Evolutionary conservation across 2,329 filamentous ascomycete species (phyloP), one percentile per base, ranked within the genome.

Genomic region (Neopestalotiopsis rosae): DNA sequence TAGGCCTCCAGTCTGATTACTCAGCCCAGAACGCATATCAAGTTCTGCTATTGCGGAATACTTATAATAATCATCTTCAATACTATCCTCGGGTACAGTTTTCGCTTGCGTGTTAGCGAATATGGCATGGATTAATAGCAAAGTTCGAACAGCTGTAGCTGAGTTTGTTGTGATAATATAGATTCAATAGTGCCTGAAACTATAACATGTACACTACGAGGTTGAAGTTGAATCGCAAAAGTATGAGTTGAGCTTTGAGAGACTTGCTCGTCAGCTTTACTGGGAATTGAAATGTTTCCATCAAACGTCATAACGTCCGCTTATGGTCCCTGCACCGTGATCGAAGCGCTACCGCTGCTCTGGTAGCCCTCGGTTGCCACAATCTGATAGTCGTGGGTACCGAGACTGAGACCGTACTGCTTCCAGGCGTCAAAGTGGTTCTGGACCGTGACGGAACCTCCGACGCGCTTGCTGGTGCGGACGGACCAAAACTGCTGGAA

Each of bases 401-500:
- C 77, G 59, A 81, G 77, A 42, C 74, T 74, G 61, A 80, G 70
- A 61, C 78, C 78, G 59, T 73, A 69, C 24, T 62, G 65, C 45
- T 70, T 69, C 78, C 78, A 81, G 61, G 77, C 77, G 68, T 79
- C 72, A 71, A 80, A 80, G 75, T 80, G 79, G 70, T 78, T 78
- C 67, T 75, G 70, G 45, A 78, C 72, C 67, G 75, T 79, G 70
- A 80, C 78, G 58, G 74, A 77, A 64, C 79, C 78, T 66, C 83
- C 80, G 63, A 82, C 79, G 63, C 85, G 81, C 82, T 88, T 86
- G 69, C 73, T 75, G 71, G 79, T 78, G 71, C 87, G 82, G 32
- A 89, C 82, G 57, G 81, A 84, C 83, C 84, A 86, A 79, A 82
- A 87, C 77, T 87, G 85, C 74, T 83, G 78, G 77, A 87, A 87